Evolutionary conservation across 83 land plant species (phyloP).

Genomic region (Thuja plicata): DNA sequence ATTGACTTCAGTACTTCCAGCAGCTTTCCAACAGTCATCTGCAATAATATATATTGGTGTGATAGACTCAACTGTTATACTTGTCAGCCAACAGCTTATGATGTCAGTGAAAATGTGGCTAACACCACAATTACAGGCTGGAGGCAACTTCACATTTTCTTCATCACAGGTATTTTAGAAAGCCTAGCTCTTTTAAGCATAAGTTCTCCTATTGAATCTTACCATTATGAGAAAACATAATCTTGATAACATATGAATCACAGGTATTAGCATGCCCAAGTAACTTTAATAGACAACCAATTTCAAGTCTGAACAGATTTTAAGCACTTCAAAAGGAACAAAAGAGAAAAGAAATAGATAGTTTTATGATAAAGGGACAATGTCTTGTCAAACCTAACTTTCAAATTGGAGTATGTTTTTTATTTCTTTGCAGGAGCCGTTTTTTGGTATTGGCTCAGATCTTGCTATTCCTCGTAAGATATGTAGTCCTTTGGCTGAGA

Average conservation of each 20-base stretch:
- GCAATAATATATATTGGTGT: constrained; percentile 60
- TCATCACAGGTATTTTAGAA: constrained; percentile 80
- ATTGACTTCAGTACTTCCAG: constrained; percentile 68
- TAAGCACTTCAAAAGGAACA: neutral
- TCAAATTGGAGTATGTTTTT: neutral
- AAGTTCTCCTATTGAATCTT: neutral
- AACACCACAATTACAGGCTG: constrained; percentile 81
- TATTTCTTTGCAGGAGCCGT: constrained; percentile 67
- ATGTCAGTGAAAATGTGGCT: constrained; percentile 86
- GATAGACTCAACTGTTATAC: constrained; percentile 69
- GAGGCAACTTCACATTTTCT: constrained; percentile 96
- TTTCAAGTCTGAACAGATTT: neutral
- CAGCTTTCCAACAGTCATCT: constrained; percentile 36
- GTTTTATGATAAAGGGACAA: neutral
- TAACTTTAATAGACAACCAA: neutral
- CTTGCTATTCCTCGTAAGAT: constrained; percentile 63
- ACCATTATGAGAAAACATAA: neutral
- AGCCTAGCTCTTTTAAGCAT: neutral
- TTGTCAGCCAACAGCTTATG: constrained; percentile 56
- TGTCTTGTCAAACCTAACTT: neutral
- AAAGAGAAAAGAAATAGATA: neutral
- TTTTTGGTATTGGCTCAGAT: constrained; percentile 91
- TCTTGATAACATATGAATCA: neutral
- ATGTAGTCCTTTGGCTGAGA: constrained; percentile 75
- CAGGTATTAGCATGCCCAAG: neutral